Evolutionary conservation across 2,329 filamentous ascomycete species (phyloP).

Genomic region (Penicillium sp.): DNA sequence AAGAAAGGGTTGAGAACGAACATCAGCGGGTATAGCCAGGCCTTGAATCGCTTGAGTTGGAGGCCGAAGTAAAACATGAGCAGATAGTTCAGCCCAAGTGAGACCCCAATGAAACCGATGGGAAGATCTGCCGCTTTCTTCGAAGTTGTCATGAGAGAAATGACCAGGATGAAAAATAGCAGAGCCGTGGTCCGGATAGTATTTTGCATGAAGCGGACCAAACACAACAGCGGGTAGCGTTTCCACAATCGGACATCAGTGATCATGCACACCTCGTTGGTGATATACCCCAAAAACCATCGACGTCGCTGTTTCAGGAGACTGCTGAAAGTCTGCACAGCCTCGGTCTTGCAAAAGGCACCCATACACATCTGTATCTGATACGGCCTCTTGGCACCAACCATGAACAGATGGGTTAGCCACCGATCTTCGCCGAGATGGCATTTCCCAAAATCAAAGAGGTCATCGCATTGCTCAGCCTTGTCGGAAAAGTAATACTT

Average conservation of each 20-base stretch:
- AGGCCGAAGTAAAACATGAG: constrained; percentile 95
- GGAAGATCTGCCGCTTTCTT: constrained; percentile 76
- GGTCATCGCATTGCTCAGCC: constrained; percentile 88
- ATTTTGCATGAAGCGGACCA: constrained; percentile 92
- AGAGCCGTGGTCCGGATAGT: constrained; percentile 92
- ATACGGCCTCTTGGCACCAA: constrained; percentile 85
- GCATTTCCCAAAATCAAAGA: constrained; percentile 95
- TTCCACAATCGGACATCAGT: constrained; percentile 91
- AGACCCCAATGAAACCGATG: constrained; percentile 89
- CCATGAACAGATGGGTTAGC: constrained; percentile 99
- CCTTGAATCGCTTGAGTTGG: constrained; percentile 84
- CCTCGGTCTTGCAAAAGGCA: constrained; percentile 97
- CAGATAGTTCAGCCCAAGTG: constrained; percentile 86
- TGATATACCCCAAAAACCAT: constrained; percentile 97
- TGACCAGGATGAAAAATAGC: constrained; percentile 88
- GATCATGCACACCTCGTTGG: constrained; percentile 97
- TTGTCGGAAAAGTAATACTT: constrained; percentile 99
- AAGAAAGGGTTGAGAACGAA: constrained; percentile 94
- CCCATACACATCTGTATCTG: constrained; percentile 98
- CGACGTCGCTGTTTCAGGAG: constrained; percentile 90
- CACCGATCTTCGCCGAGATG: constrained; percentile 94
- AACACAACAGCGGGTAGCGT: constrained; percentile 79
- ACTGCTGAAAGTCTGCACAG: constrained; percentile 80
- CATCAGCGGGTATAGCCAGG: constrained; percentile 94
- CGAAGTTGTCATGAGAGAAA: constrained; percentile 81